Evolutionary conservation across 306 rosid genomes (phyloP).

Genomic region (Casuarina glauca): DNA sequence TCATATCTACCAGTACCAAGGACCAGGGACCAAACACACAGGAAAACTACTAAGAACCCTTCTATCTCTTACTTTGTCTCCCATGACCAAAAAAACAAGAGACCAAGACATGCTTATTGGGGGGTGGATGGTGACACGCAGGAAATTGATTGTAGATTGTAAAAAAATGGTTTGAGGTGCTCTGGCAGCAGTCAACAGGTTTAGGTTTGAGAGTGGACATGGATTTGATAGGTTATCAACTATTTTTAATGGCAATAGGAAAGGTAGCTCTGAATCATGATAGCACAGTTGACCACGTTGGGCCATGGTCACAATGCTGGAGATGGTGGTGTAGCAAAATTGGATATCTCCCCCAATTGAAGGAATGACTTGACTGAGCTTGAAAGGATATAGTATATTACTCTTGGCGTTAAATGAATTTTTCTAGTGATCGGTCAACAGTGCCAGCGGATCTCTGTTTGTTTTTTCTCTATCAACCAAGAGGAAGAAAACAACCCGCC

Average conservation of each 20-base stretch:
- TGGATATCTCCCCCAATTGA: neutral
- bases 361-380: neutral
- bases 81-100: neutral
- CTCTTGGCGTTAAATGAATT: neutral
- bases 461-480: too few species aligned
- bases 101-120: neutral
- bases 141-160: neutral
- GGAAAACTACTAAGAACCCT: too few species aligned
- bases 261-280: neutral
- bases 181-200: too few species aligned
- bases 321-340: neutral
- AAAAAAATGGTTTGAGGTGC: neutral
- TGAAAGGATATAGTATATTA: neutral
- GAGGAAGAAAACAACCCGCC: too few species aligned
- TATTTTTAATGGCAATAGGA: neutral
- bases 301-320: neutral
- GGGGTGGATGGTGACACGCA: too few species aligned
- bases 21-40: too few species aligned
- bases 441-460: too few species aligned
- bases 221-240: neutral
- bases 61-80: too few species aligned
- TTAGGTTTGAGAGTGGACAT: too few species aligned
- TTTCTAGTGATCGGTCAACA: neutral
- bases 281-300: neutral
- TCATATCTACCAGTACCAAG: too few species aligned